phyloP scores from a whole-genome alignment of 1,284 basidiomycete species.

The Filobasidium uniguttulatum region DNA sequence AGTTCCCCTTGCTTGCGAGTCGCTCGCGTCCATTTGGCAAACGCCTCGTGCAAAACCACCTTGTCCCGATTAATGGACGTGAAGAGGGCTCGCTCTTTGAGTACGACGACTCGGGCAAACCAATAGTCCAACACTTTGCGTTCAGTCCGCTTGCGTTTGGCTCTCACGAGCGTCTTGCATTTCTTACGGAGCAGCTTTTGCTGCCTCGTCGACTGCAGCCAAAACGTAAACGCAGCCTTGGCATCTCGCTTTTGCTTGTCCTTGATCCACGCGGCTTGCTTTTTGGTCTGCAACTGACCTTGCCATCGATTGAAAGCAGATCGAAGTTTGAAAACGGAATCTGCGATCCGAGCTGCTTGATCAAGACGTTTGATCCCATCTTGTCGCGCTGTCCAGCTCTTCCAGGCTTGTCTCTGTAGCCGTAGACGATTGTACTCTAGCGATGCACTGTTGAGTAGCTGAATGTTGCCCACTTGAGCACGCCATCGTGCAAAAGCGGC shows the following conservation, averaged over 20 bases:
- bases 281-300: neutral
- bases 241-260: slow-evolving; percentile 6
- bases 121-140: slow-evolving; percentile 3
- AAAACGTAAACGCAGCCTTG: neutral
- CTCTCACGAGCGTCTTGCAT: neutral
- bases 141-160: slow-evolving; percentile 4
- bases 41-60: slow-evolving; percentile 1
- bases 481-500: slow-evolving; percentile 4
- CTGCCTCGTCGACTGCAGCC: neutral
- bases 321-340: slow-evolving; percentile 8
- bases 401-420: slow-evolving; percentile 3
- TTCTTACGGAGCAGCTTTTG: neutral
- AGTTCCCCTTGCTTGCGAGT: slow-evolving; percentile 13
- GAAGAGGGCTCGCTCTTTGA: slow-evolving; percentile 2
- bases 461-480: neutral
- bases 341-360: slow-evolving; percentile 3
- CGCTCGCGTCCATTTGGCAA: slow-evolving; percentile 8
- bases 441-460: neutral
- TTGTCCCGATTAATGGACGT: neutral
- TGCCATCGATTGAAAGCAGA: slow-evolving; percentile 5
- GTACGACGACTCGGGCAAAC: slow-evolving; percentile 2
- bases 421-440: neutral
- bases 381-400: neutral
- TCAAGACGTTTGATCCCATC: neutral
- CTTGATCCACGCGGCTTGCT: slow-evolving; percentile 5